A percentile compares a stretch with the other conserved stretches of the same genome.
These are phyloP conservation scores for Hygrocybe punicea DNA, from an alignment of 768 basidiomycete genomes.

Conservation along the genomic window DNA sequence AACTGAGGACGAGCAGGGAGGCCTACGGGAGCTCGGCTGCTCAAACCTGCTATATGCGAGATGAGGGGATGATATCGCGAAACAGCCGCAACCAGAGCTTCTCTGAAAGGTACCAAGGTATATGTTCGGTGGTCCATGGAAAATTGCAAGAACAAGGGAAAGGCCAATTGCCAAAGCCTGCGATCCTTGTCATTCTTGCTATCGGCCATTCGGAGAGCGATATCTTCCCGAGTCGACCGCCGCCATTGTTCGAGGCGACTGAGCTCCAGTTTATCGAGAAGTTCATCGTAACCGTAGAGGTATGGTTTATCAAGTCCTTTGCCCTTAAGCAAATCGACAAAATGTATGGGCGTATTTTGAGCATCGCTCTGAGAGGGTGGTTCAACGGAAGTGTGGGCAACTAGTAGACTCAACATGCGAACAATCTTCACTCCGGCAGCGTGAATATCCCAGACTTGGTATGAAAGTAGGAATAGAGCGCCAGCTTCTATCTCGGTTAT, in stretches of 20 bases:
- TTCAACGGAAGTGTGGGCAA: constrained; percentile 42
- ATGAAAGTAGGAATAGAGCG: constrained; percentile 69
- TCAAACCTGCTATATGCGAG: constrained; percentile 70
- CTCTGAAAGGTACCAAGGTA: constrained; percentile 53
- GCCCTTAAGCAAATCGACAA: constrained; percentile 55
- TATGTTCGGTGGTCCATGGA: constrained; percentile 49
- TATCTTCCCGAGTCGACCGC: constrained; percentile 51
- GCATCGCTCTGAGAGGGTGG: constrained; percentile 23
- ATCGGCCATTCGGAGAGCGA: constrained; percentile 66
- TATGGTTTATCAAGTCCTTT: constrained; percentile 44
- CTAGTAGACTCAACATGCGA: constrained; percentile 52
- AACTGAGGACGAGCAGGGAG: constrained; percentile 40
- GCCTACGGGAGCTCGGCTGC: constrained; percentile 49
- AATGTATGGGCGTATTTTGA: constrained; percentile 30
- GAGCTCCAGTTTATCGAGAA: constrained; percentile 58
- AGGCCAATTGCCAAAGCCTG: constrained; percentile 71
- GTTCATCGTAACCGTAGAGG: constrained; percentile 61
- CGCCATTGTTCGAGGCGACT: constrained; percentile 66
- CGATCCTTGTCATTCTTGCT: constrained; percentile 65
- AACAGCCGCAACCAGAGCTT: constrained; percentile 63
- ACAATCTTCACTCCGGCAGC: constrained; percentile 62
- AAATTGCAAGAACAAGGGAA: constrained; percentile 58
- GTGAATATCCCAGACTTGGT: constrained; percentile 49
- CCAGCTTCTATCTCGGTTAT: constrained; percentile 67
- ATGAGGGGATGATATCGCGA: constrained; percentile 70